phyloP scores from a whole-genome alignment of 1,284 basidiomycete species.

The Boletus calvinii region DNA sequence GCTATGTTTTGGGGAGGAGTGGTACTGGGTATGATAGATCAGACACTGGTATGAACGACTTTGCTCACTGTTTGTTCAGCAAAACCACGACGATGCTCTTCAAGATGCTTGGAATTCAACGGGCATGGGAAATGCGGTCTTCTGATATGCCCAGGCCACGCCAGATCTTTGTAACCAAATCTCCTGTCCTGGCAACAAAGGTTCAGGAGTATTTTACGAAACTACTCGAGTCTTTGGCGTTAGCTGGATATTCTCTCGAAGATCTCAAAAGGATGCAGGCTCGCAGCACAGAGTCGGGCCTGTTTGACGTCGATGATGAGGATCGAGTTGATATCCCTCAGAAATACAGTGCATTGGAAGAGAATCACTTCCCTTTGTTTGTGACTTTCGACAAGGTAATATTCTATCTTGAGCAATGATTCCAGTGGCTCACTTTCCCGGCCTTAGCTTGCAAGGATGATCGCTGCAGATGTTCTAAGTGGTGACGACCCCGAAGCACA shows the following conservation, averaged over 20 bases:
- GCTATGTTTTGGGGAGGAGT: constrained; percentile 69
- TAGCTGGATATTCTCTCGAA: constrained; percentile 39
- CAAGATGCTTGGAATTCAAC: constrained; percentile 69
- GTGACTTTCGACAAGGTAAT: constrained; percentile 62
- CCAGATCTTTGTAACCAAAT: constrained; percentile 75
- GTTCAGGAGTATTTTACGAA: constrained; percentile 66
- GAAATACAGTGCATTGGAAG: constrained; percentile 56
- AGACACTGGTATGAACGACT: not conserved
- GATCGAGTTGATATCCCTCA: constrained; percentile 50
- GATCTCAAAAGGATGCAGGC: constrained; percentile 36
- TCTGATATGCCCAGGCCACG: constrained; percentile 43
- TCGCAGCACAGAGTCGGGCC: constrained; percentile 33
- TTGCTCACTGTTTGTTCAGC: constrained; percentile 33
- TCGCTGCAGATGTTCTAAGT: constrained; percentile 24
- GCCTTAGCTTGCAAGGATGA: constrained; percentile 16
- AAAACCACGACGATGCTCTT: constrained; percentile 77
- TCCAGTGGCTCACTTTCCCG: constrained; percentile 2
- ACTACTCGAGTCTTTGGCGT: constrained; percentile 47
- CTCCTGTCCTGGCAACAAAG: constrained; percentile 58
- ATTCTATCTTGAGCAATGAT: not conserved
- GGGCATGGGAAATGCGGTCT: constrained; percentile 41
- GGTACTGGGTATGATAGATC: constrained; percentile 61
- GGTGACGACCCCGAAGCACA: constrained; percentile 10
- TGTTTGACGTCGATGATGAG: constrained; percentile 51
- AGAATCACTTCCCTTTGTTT: constrained; percentile 70